A percentile compares a stretch with the other conserved stretches of the same genome.
phyloP scores from a whole-genome alignment of 495 filamentous ascomycete genomes.

The Choiromyces venosus region DNA sequence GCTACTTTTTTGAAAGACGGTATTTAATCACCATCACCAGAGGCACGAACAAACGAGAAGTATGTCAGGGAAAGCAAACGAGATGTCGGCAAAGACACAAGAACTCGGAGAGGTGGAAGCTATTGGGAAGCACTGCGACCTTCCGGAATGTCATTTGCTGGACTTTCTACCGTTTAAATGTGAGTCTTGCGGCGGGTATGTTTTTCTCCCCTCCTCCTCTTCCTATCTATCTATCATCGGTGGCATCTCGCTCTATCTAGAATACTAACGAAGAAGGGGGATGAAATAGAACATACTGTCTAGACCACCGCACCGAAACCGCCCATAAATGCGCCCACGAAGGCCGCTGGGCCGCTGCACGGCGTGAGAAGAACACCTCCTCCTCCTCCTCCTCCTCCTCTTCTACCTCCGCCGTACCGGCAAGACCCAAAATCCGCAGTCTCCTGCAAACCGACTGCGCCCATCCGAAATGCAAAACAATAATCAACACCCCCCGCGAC shows the following conservation, averaged over 20 bases:
- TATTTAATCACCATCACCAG: neutral
- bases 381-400: conserved; percentile 21
- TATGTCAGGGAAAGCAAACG: neutral
- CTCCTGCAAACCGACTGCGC: conserved; percentile 64
- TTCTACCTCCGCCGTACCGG: neutral
- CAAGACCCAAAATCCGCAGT: conserved; percentile 33
- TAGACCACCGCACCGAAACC: conserved; percentile 86
- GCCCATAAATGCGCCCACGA: conserved; percentile 73
- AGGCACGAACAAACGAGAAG: neutral
- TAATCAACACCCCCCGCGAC: conserved; percentile 70
- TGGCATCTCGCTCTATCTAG: neutral
- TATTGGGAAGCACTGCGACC: conserved; percentile 87
- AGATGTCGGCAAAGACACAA: neutral
- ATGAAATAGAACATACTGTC: conserved; percentile 66
- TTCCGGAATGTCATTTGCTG: conserved; percentile 82
- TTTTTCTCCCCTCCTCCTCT: neutral
- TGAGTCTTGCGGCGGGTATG: conserved; percentile 65
- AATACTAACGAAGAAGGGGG: neutral
- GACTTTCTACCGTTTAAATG: conserved; percentile 96
- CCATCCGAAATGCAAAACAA: conserved; percentile 69
- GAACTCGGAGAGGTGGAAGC: conserved; percentile 31
- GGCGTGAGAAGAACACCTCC: conserved; percentile 30
- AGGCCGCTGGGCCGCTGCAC: conserved; percentile 77
- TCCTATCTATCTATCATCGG: conserved; percentile 2
- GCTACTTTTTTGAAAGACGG: neutral